Base-by-base conservation (phyloP, 768 basidiomycete genomes). In the Podaxis mareebaensis region DNA sequence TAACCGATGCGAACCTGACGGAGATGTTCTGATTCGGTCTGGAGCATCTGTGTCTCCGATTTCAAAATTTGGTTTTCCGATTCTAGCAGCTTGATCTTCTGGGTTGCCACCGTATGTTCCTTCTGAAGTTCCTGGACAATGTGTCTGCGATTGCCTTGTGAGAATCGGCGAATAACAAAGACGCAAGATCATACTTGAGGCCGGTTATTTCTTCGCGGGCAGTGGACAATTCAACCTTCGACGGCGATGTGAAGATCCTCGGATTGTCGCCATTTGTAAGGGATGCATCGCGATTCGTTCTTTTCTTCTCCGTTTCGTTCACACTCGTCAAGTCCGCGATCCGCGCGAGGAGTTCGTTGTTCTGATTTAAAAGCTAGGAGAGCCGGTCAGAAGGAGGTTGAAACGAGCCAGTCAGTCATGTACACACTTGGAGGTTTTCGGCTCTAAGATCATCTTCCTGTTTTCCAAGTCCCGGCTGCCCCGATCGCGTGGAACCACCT, bases 41-140 rank as follows among this genome's bases (percentile, higher is more conserved):
- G 68, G 39, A 95, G 77, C 15, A 88, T 73, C 67, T 81, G 83
- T 69, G 93, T 93, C 69, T 92, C 89, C 11, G 87, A 80, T 28
- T 83, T 69, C 40, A 95, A 77, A 12, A 88, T 74, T 66, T 82
- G 83, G 70, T 95, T 94, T 76, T 94, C 93, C 11, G 88, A 84
- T 72, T 89, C 87, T 48, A 95, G 72, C n/a, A 88, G 71, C 68
- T 89, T 87, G 71, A 86, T 86, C 64, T 83, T 83, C 64, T 92
- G 89, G 6, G 82, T 74, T 1, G 83, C 72, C 26, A 81, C 76
- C 2, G 85, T 71, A 68, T 86, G 92, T 75, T 97, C 95, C 68
- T 91, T 90, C 70, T 92, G 91, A 44, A 97, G 79, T 68, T 95
- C 91, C 71, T 93, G 90, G 22, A 97, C 86, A 68, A 97, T 93